Conservation (phyloP, 352 stramenopile genomes). For the Phytophthora ramorum region DNA sequence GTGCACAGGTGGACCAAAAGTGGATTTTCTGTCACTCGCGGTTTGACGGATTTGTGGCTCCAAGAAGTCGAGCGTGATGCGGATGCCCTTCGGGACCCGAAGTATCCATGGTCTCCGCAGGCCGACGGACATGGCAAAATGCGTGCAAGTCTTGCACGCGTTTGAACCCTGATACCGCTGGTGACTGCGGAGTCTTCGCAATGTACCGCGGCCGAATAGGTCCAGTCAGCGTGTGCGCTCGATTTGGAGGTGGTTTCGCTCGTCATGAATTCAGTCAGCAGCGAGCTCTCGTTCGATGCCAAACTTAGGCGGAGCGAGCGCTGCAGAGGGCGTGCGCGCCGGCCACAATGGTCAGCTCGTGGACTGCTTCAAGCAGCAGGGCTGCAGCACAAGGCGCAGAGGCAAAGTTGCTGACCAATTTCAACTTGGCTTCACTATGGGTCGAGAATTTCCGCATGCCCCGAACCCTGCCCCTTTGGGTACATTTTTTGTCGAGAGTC, state of each 20-base stretch:
- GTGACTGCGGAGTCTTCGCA: not conserved
- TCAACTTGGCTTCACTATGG: conserved; percentile 20
- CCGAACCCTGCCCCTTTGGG: conserved; percentile 15
- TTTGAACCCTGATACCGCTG: conserved; percentile 21
- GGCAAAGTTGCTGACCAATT: not conserved
- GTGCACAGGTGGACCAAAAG: not conserved
- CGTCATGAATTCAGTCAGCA: not conserved
- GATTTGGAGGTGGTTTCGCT: conserved; percentile 23
- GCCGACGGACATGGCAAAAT: too few relatives aligned
- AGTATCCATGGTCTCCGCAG: not conserved
- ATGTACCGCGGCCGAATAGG: not conserved
- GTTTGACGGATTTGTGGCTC: conserved; percentile 7
- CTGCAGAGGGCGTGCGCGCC: conserved; percentile 4
- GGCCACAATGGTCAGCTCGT: conserved; percentile 3
- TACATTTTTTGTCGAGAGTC: conserved; percentile 46
- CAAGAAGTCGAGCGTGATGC: conserved; percentile 1
- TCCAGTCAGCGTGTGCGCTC: conserved; percentile 11
- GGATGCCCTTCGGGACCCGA: conserved; percentile 3
- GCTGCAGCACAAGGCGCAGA: not conserved
- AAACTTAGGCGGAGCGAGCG: too few relatives aligned
- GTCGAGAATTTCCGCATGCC: not conserved
- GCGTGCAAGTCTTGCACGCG: too few relatives aligned
- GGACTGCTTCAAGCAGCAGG: not conserved
- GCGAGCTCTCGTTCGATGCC: too few relatives aligned
- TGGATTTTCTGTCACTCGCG: conserved; percentile 17